phyloP scores from a whole-genome alignment of 2,329 filamentous ascomycete genomes.

The Verticillium tricorpus region DNA sequence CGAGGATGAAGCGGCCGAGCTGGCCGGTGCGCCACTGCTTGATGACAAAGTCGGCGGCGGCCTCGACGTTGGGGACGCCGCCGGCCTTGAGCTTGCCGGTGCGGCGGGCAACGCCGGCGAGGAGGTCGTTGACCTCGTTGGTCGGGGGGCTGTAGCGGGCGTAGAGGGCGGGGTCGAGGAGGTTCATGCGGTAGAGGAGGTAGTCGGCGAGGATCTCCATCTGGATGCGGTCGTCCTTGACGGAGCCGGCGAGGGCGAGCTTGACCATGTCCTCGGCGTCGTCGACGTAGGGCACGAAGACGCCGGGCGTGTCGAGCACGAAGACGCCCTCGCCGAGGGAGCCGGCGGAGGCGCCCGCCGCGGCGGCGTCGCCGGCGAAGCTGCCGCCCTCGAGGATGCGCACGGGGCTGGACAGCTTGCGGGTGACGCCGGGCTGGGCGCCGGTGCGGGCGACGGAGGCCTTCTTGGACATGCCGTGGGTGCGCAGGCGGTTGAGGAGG shows the following conservation, averaged over 20 bases:
- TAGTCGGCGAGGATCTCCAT: constrained; percentile 82
- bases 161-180: constrained; percentile 59
- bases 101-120: constrained; percentile 65
- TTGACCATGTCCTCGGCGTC: constrained; percentile 89
- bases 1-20: constrained; percentile 73
- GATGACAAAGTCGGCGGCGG: constrained; percentile 74
- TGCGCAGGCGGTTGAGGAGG: constrained; percentile 81
- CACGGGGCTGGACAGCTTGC: constrained; percentile 77
- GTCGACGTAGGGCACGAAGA: constrained; percentile 89
- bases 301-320: constrained; percentile 86
- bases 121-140: constrained; percentile 73
- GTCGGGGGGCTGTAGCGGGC: constrained; percentile 63
- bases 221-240: constrained; percentile 83
- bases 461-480: constrained; percentile 51
- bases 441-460: constrained; percentile 76
- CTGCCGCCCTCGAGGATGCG: constrained; percentile 54
- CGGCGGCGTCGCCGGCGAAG: constrained; percentile 17
- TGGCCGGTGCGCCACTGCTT: constrained; percentile 76
- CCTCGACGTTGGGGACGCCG: constrained; percentile 64
- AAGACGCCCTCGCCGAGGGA: constrained; percentile 62
- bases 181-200: constrained; percentile 79
- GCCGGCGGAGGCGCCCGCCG: background rate
- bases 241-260: constrained; percentile 82
- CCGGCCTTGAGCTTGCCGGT: constrained; percentile 74
- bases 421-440: constrained; percentile 81